Conservation (phyloP, 2,329 filamentous ascomycete genomes). For the Pseudogymnoascus sp. region DNA sequence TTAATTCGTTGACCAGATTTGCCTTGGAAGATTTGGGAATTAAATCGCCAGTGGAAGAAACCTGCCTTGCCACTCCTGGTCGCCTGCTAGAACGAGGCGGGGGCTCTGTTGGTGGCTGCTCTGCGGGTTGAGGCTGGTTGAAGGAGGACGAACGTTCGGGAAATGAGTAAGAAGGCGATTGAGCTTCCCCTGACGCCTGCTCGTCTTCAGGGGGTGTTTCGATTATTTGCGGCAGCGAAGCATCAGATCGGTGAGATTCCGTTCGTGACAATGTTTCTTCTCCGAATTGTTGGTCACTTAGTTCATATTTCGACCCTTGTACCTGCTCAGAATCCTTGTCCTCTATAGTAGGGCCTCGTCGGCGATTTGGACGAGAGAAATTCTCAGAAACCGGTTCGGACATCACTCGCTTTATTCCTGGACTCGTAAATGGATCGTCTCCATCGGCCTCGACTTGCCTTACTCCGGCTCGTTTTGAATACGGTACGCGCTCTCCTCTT, state of each 20-base stretch:
- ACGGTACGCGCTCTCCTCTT: constrained; percentile 65
- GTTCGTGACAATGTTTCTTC: constrained; percentile 2
- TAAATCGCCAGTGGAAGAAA: constrained; percentile 21
- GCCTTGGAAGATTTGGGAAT: constrained; percentile 16
- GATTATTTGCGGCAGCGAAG: constrained; percentile 48
- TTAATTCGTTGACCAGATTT: constrained; percentile 49
- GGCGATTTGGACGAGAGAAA: constrained; percentile 49
- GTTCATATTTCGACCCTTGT: background rate
- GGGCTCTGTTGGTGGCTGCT: constrained; percentile 36
- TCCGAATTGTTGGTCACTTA: background rate
- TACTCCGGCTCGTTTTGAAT: constrained; percentile 62
- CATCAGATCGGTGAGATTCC: constrained; percentile 3
- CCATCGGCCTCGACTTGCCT: constrained; percentile 55
- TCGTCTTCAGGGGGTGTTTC: constrained; percentile 54
- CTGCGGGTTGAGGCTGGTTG: constrained; percentile 19
- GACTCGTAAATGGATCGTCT: constrained; percentile 44
- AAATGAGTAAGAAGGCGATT: constrained; percentile 31
- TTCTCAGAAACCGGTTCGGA: constrained; percentile 62
- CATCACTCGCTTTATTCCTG: constrained; percentile 44
- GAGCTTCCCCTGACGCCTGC: constrained; percentile 23
- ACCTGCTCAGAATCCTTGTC: background rate
- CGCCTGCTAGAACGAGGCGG: constrained; percentile 41
- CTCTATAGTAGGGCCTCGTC: constrained; percentile 12
- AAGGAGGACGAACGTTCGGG: constrained; percentile 51
- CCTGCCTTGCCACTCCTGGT: constrained; percentile 30